Percentiles rank a stretch among this genome's conserved stretches.
These are phyloP conservation scores for Centrapalus pauciflorus DNA, from an alignment of 129 eudicot genomes.

Conservation along the genomic window DNA sequence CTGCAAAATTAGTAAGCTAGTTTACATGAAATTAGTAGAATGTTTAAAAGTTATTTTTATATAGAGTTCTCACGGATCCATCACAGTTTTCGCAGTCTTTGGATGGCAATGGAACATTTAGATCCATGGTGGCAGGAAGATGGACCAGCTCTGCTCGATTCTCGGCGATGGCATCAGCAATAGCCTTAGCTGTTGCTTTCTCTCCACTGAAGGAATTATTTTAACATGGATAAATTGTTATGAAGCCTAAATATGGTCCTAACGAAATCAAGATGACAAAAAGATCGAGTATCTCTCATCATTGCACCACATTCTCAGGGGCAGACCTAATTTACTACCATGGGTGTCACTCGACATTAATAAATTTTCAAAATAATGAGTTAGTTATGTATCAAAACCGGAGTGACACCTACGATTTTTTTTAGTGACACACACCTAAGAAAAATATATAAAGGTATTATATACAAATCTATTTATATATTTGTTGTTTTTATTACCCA, in stretches of 20 bases:
- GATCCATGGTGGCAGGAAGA: conserved; percentile 74
- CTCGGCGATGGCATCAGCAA: conserved; percentile 79
- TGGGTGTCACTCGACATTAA: no score
- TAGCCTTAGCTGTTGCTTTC: conserved; percentile 78
- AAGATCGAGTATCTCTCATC: neutral
- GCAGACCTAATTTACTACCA: no score
- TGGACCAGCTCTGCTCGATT: conserved; percentile 85
- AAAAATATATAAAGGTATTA: no score
- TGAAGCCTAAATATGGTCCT: neutral
- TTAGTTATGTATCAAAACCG: no score
- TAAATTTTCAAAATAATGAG: no score
- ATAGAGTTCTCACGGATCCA: conserved; percentile 74
- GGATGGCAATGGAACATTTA: conserved; percentile 72
- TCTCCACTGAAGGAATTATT: conserved; percentile 55
- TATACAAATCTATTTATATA: no score
- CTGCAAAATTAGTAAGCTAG: conserved; percentile 38
- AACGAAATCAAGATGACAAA: neutral
- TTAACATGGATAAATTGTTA: neutral
- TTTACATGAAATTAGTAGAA: conserved; percentile 2
- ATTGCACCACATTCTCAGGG: neutral
- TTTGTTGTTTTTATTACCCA: no score
- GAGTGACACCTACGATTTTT: no score
- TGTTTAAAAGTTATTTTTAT: neutral
- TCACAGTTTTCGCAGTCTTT: conserved; percentile 89
- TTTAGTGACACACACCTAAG: no score